Conservation (phyloP, 2,329 filamentous ascomycete genomes). For the Scedosporium dehoogii region DNA sequence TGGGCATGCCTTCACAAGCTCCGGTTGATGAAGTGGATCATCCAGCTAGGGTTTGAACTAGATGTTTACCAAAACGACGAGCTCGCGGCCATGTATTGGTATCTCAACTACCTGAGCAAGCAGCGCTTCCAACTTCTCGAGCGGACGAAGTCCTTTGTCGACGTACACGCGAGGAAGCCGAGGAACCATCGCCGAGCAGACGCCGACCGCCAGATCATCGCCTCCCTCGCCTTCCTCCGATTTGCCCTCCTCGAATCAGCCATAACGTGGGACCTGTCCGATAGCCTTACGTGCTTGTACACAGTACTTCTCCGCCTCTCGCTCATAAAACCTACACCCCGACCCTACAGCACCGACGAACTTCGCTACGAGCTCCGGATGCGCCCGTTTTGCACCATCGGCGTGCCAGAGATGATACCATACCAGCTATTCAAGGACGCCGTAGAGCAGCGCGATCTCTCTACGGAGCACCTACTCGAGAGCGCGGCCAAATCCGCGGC, state of each 20-base stretch:
- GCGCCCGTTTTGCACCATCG: constrained; percentile 67
- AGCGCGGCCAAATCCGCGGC: constrained; percentile 35
- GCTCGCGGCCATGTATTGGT: constrained; percentile 82
- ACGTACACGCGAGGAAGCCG: constrained; percentile 13
- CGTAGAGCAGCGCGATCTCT: constrained; percentile 27
- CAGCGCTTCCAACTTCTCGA: constrained; percentile 60
- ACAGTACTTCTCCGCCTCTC: constrained; percentile 50
- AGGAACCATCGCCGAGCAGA: constrained; percentile 12
- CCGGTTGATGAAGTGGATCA: constrained; percentile 74
- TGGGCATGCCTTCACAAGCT: constrained; percentile 91
- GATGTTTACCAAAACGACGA: constrained; percentile 83
- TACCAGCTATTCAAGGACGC: constrained; percentile 49
- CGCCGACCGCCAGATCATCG: neutral
- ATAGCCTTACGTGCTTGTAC: constrained; percentile 53
- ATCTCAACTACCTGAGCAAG: constrained; percentile 64
- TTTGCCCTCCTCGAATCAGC: constrained; percentile 55
- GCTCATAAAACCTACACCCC: constrained; percentile 37
- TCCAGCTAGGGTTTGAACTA: constrained; percentile 90
- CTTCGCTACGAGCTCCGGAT: constrained; percentile 77
- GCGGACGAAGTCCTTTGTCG: constrained; percentile 59
- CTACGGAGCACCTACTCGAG: constrained; percentile 29
- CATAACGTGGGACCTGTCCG: constrained; percentile 47
- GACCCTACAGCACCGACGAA: constrained; percentile 57
- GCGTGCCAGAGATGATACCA: constrained; percentile 55
- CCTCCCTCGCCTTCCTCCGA: constrained; percentile 45